Evolutionary conservation across 202 grass and related monocot genomes (phyloP).

Genomic region (Panicum virgatum): DNA sequence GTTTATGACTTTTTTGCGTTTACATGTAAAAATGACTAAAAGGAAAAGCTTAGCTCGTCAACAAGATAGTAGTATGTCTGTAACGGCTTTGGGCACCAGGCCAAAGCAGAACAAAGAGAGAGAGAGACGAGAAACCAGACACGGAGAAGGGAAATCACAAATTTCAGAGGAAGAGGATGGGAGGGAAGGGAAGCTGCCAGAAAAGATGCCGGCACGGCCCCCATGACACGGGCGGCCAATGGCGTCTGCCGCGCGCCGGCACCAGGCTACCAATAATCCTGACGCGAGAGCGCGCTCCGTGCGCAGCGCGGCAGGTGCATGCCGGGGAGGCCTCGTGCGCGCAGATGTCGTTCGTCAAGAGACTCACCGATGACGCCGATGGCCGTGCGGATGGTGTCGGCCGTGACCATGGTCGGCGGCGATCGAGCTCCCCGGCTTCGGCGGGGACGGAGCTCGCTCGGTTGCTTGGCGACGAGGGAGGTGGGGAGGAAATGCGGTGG

Average conservation of each 20-base stretch:
- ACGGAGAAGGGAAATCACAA: neutral
- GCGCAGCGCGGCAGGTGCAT: neutral
- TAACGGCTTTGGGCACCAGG: neutral
- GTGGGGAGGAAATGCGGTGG: neutral
- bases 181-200: neutral
- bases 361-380: conserved; percentile 73
- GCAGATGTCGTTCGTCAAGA: neutral
- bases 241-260: neutral
- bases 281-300: neutral
- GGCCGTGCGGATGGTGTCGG: conserved; percentile 67
- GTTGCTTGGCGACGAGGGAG: too few relatives aligned
- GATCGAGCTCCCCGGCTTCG: neutral
- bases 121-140: neutral
- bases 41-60: neutral
- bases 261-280: neutral
- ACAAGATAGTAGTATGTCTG: neutral
- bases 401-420: conserved; percentile 54
- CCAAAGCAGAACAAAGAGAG: neutral
- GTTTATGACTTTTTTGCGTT: too few relatives aligned
- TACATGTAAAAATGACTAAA: too few relatives aligned
- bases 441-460: neutral
- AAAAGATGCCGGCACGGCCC: neutral
- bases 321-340: neutral
- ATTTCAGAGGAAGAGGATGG: neutral
- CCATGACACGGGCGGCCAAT: neutral